Conservation (phyloP, 1,284 basidiomycete genomes). For the Pholiota adiposa region DNA sequence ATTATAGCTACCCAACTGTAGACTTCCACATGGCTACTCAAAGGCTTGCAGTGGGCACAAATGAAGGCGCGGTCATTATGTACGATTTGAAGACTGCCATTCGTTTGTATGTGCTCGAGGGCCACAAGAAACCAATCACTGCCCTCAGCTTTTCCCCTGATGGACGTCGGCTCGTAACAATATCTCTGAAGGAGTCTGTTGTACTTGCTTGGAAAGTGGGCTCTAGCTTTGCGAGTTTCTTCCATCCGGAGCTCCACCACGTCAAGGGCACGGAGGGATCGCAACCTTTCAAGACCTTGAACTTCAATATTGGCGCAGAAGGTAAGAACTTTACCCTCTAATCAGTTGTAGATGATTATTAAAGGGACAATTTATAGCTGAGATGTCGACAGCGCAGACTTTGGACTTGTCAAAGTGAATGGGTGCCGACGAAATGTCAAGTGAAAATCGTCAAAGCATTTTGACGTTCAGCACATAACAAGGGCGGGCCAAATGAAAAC, state of each 20-base stretch:
- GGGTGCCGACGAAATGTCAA: constrained; percentile 86
- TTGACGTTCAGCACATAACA: constrained; percentile 79
- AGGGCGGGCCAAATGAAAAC: background rate
- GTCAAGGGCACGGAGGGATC: constrained; percentile 85
- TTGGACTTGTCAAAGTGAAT: constrained; percentile 81
- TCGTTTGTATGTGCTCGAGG: constrained; percentile 92
- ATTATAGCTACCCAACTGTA: constrained; percentile 83
- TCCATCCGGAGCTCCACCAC: constrained; percentile 88
- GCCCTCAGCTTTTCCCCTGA: constrained; percentile 93
- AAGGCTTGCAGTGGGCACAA: constrained; percentile 91
- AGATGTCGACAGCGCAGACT: constrained; percentile 72
- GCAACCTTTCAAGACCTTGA: constrained; percentile 83
- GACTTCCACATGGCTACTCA: constrained; percentile 90
- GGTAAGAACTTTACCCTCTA: constrained; percentile 40
- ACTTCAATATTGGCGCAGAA: constrained; percentile 72
- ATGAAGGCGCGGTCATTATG: constrained; percentile 92
- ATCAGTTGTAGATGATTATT: background rate
- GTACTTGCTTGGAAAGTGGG: constrained; percentile 93
- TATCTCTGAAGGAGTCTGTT: constrained; percentile 83
- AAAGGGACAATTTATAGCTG: constrained; percentile 45
- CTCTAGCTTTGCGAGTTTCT: constrained; percentile 83
- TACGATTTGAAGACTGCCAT: constrained; percentile 98
- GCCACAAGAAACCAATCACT: constrained; percentile 79
- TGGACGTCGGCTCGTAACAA: constrained; percentile 86
- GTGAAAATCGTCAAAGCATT: constrained; percentile 77